phyloP scores from a whole-genome alignment of 2,329 filamentous ascomycete genomes.

The Hysterium pulicare region DNA sequence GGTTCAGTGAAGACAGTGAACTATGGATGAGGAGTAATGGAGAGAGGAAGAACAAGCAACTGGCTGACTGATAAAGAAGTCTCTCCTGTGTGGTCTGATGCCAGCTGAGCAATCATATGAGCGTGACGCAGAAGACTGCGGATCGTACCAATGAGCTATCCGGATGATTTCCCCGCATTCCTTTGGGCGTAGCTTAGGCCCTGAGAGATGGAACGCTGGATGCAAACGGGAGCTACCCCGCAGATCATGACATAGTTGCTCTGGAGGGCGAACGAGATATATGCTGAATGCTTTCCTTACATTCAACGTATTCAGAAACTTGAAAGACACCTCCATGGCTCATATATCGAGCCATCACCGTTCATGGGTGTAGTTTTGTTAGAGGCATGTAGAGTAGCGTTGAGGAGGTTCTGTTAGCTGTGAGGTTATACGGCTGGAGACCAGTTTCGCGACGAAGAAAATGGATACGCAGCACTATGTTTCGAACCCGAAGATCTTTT shows the following conservation, averaged over 20 bases:
- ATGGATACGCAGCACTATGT: too few relatives aligned
- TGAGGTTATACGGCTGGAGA: too few relatives aligned
- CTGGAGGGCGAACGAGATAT: not conserved
- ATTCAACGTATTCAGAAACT: too few relatives aligned
- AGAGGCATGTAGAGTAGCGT: too few relatives aligned
- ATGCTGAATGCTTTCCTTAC: too few relatives aligned
- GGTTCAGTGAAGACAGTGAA: not conserved
- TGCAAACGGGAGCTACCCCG: constrained; percentile 6
- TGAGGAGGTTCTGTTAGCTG: too few relatives aligned
- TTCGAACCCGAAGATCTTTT: too few relatives aligned
- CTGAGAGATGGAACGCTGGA: constrained; percentile 22
- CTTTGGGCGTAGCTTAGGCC: constrained; percentile 22
- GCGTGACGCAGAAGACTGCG: constrained; percentile 22
- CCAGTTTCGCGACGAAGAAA: too few relatives aligned
- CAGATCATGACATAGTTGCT: not conserved
- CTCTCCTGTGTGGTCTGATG: constrained; percentile 1
- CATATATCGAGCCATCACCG: too few relatives aligned
- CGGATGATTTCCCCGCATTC: constrained; percentile 31
- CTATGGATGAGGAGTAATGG: not conserved
- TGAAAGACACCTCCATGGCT: too few relatives aligned
- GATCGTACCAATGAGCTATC: constrained; percentile 35
- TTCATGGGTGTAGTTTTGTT: too few relatives aligned
- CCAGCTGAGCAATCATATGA: constrained; percentile 21
- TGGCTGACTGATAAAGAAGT: constrained; percentile 5
- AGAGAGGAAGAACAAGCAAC: constrained; percentile 2